These are phyloP conservation scores for Monosporascus sp. DNA, from an alignment of 2,329 filamentous ascomycete species.

Conservation along the genomic window DNA sequence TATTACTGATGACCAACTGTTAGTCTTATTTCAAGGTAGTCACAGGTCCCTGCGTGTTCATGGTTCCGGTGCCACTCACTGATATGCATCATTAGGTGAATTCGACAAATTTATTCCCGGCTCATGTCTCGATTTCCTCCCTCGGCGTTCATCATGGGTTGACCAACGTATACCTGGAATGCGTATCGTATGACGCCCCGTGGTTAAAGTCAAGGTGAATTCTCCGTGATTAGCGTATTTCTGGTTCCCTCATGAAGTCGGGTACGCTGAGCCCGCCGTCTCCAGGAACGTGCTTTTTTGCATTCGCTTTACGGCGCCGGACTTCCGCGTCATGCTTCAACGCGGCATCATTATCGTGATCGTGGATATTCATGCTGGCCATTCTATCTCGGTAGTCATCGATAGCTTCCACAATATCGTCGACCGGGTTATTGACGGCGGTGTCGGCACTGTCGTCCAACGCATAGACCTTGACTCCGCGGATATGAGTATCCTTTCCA, in stretches of 20 bases:
- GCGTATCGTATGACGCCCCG: background rate
- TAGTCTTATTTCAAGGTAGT: no score
- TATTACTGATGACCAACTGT: no score
- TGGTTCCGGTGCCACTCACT: no score
- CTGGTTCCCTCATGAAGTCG: slow-evolving; percentile 35
- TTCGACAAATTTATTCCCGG: no score
- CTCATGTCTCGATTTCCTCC: no score
- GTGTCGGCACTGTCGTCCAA: slow-evolving; percentile 41
- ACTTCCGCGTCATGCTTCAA: slow-evolving; percentile 26
- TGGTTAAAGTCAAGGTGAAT: no score
- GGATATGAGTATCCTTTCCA: slow-evolving; percentile 96
- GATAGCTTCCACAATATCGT: slow-evolving; percentile 27
- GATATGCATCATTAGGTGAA: no score
- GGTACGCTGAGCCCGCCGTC: slow-evolving; percentile 31
- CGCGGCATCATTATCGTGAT: slow-evolving; percentile 26
- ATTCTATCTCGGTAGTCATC: slow-evolving; percentile 24
- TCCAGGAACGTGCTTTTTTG: slow-evolving; percentile 22
- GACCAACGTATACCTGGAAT: background rate
- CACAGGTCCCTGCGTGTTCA: no score
- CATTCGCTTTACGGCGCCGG: slow-evolving; percentile 21
- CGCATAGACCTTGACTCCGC: slow-evolving; percentile 82
- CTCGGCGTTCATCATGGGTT: background rate
- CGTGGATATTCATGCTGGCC: slow-evolving; percentile 21
- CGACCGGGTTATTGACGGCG: slow-evolving; percentile 29
- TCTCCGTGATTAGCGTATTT: slow-evolving; percentile 29